Percentiles rank a stretch among this genome's conserved stretches.
Evolutionary conservation across 2,329 filamentous ascomycete species (phyloP).

Genomic region (Colletotrichum nymphaeae): DNA sequence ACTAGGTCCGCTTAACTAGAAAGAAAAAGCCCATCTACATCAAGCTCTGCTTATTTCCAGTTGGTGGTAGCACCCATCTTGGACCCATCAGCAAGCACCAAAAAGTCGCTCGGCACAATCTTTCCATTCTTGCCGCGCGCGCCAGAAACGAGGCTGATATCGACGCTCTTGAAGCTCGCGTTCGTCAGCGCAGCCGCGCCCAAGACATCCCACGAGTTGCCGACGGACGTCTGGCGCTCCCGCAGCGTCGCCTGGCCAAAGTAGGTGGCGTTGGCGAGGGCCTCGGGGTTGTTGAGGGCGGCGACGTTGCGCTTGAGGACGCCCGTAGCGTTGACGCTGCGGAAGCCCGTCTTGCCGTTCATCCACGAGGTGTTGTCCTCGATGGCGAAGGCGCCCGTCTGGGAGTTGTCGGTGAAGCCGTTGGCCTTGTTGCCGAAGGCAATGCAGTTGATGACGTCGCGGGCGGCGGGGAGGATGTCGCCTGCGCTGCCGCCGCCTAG

Average conservation of each 20-base stretch:
- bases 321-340: conserved; percentile 28
- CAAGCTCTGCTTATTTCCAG: conserved; percentile 15
- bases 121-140: conserved; percentile 29
- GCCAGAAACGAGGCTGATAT: conserved; percentile 17
- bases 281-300: conserved; percentile 18
- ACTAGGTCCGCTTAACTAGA: background rate
- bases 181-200: conserved; percentile 4
- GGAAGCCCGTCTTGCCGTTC: conserved; percentile 26
- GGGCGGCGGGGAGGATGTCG: conserved; percentile 51
- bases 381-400: conserved; percentile 21
- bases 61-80: conserved; percentile 26
- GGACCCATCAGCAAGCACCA: conserved; percentile 24
- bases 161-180: conserved; percentile 29
- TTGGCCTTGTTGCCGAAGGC: conserved; percentile 56
- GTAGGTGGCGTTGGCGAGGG: conserved; percentile 14
- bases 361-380: conserved; percentile 26
- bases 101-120: conserved; percentile 30
- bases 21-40: background rate
- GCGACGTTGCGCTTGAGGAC: conserved; percentile 32
- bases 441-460: conserved; percentile 57
- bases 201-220: conserved; percentile 28
- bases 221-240: conserved; percentile 11
- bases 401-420: conserved; percentile 55
- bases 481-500: conserved; percentile 51
- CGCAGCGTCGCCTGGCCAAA: conserved; percentile 24